Evolutionary conservation across 495 filamentous ascomycete species (phyloP), one percentile per base, ranked within the genome.

Genomic region (Viridothelium virens): DNA sequence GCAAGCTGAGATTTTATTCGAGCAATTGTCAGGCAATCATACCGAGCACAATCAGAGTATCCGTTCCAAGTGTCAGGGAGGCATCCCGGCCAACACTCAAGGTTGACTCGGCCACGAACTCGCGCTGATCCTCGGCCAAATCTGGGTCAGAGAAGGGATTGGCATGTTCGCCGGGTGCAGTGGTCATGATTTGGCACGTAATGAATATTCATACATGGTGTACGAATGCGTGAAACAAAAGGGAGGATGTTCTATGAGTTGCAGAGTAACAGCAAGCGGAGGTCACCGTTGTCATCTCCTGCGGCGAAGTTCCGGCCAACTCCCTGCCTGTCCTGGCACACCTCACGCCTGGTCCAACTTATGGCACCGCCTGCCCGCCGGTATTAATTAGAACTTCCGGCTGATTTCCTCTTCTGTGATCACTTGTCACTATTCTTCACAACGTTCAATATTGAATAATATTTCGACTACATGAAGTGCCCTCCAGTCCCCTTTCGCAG

Each of bases 11-110:
- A 10, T 56, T 33, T 53, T 44, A 62, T 18, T 62, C 31, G 10
- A 38, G 31, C 3, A 33, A 33, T 36, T 33, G 14, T 16, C 10
- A 2, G 36, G 46, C 34, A 33, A 12, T 70, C 77, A 64, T 80
- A 87, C 86, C 85, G n/a, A 85, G 74, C 11, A 90, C 79, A 65
- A 87, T 78, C 56, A 90, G 79, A 39, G 84, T 83, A 68, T 89
- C 85, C 0, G 82, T 84, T n/a, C 81, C 82, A 38, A 90, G 75
- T 9, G 84, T 87, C 66, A 90, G 74, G 2, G 84, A 84, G 16
- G 86, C 84, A 68, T 82, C 80, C 63, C 82, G 79, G 70, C 82
- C 86, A 41, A 87, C 80, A 33, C 78, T 74, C 63, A 88, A 73
- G 14, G 53, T 59, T 2, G 53, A 59, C 11, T 11, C 53, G 53